Base-by-base conservation (phyloP, 2,329 filamentous ascomycete species). In the Thielaviopsis populi region DNA sequence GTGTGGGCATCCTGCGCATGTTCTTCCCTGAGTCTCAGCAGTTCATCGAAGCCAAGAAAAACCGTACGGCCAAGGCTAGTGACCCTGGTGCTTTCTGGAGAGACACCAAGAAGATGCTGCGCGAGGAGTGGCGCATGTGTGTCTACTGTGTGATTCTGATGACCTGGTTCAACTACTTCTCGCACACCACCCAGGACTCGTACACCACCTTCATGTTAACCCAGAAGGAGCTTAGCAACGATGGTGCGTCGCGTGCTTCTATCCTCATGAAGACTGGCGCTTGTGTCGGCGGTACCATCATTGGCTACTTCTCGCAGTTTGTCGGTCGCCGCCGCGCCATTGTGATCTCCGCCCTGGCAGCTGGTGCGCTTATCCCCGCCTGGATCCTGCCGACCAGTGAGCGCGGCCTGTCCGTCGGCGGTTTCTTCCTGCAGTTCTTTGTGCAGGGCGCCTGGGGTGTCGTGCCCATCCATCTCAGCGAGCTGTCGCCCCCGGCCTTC, bases 261-360 rank as follows among this genome's bases (percentile, higher is more conserved):
- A 91, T 91, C 68, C 74, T 91, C 65, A 90, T 89, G 84, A 91
- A 91, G 75, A 83, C 81, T 1, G 88, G 88, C 30, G 87, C 88
- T 53, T 88, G 86, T 68, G 82, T 89, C 1, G 88, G 87, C 41
- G 87, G 87, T 30, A 85, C 83, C 50, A 82, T 87, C 66, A 80
- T 88, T 66, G 89, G 88, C 24, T 91, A 91, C 72, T 69, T 84
- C 7, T 89, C 85, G 7, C 88, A 92, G 70, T 89, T 85, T 70
- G 74, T 90, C 59, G 89, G 88, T 15, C 86, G 88, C 41, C 83
- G 88, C 30, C 80, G 85, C 46, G 80, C 83, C 62, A 89, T 89
- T 71, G 79, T 88, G 64, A 72, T 75, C 53, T 77, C 84, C 0
- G 80, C 83, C 13, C 67, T 88, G 65, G 75, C 85, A 65, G 83